phyloP scores from a whole-genome alignment of 2,329 filamentous ascomycete genomes.

The Myotisia sp. region DNA sequence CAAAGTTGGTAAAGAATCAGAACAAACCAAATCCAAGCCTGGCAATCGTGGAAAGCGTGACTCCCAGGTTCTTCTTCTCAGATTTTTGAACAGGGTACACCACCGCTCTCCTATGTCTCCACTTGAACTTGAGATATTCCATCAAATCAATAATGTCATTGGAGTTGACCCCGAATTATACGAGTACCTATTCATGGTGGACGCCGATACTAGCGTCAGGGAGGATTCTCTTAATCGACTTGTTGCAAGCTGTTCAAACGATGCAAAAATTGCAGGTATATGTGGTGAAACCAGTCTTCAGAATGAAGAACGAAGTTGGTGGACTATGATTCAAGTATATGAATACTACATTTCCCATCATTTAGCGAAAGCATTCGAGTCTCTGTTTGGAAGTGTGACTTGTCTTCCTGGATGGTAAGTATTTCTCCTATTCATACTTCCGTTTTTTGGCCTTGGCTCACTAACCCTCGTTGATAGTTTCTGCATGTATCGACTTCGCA shows the following conservation, averaged over 20 bases:
- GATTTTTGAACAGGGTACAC: constrained; percentile 95
- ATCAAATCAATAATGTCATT: constrained; percentile 98
- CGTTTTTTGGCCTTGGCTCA: constrained; percentile 7
- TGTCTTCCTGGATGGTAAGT: constrained; percentile 97
- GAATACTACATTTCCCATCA: constrained; percentile 99
- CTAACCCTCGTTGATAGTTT: constrained; percentile 53
- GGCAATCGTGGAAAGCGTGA: constrained; percentile 98
- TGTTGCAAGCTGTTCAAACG: constrained; percentile 81
- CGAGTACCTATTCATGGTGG: constrained; percentile 93
- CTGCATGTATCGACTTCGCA: constrained; percentile 94
- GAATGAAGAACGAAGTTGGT: constrained; percentile 90
- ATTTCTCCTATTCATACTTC: background rate
- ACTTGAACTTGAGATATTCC: constrained; percentile 93
- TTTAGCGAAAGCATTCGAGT: constrained; percentile 92
- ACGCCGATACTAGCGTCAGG: constrained; percentile 87
- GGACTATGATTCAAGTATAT: constrained; percentile 99
- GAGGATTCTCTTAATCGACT: constrained; percentile 87
- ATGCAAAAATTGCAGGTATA: constrained; percentile 91
- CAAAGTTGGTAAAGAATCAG: constrained; percentile 93
- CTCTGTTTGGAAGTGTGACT: constrained; percentile 91
- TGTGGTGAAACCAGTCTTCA: constrained; percentile 93
- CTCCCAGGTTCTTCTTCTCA: constrained; percentile 89
- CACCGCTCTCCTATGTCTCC: constrained; percentile 89
- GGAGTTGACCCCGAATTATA: constrained; percentile 95
- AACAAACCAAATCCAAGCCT: constrained; percentile 78